Evolutionary conservation across 192 early-diverging fungal species (phyloP).

Genomic region (Rhizophagus sp.): DNA sequence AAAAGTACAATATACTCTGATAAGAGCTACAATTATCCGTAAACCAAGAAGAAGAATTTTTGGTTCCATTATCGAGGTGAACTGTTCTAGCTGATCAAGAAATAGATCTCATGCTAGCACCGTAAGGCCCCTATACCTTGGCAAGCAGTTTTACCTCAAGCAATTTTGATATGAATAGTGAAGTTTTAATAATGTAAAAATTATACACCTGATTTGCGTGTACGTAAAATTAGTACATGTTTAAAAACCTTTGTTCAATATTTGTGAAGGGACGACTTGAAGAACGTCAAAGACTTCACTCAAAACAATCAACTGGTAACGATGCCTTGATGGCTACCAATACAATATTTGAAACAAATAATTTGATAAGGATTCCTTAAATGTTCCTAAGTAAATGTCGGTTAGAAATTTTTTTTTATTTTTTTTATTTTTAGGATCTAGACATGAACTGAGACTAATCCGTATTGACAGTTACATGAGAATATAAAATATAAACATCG

Average conservation of each 20-base stretch:
- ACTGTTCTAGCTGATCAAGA: conserved; percentile 8
- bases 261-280: not conserved
- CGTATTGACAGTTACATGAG: too few relatives aligned
- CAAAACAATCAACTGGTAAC: too few relatives aligned
- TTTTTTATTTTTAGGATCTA: too few relatives aligned
- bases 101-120: not conserved
- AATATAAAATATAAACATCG: too few relatives aligned
- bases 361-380: too few relatives aligned
- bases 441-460: too few relatives aligned
- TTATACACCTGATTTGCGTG: conserved; percentile 1
- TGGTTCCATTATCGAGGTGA: conserved; percentile 12
- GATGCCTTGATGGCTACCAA: too few relatives aligned
- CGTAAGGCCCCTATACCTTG: conserved; percentile 20
- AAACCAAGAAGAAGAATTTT: conserved; percentile 20
- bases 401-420: too few relatives aligned
- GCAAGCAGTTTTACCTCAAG: conserved; percentile 19
- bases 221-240: conserved; percentile 10
- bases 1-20: conserved; percentile 17
- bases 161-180: conserved; percentile 18
- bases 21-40: not conserved
- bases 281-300: not conserved
- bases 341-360: too few relatives aligned
- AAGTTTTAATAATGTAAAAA: not conserved
- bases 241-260: conserved; percentile 9
- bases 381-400: too few relatives aligned